A percentile compares a stretch with the other conserved stretches of the same genome.
phyloP scores from a whole-genome alignment of 2,329 filamentous ascomycete species.

The Penicillium sp. region DNA sequence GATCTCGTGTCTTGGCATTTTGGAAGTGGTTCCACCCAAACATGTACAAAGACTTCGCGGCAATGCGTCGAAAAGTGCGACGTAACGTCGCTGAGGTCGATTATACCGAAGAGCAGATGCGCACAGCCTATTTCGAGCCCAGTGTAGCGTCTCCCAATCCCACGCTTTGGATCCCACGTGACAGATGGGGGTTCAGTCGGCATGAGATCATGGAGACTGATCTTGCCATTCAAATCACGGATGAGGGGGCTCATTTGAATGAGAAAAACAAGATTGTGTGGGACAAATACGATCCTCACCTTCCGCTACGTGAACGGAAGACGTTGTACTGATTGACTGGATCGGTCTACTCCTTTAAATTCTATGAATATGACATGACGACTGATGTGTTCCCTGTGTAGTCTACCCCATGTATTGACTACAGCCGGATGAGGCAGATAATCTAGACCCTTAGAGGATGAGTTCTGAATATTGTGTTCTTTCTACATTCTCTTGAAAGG shows the following conservation, averaged over 20 bases:
- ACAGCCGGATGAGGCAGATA: no score
- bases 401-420: not conserved
- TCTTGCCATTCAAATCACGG: constrained; percentile 72
- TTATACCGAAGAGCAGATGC: constrained; percentile 62
- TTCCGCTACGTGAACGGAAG: constrained; percentile 57
- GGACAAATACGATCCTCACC: constrained; percentile 56
- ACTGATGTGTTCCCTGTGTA: not conserved
- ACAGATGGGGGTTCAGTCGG: constrained; percentile 68
- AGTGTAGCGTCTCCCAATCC: constrained; percentile 62
- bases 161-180: constrained; percentile 77
- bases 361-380: not conserved
- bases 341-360: not conserved
- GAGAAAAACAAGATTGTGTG: constrained; percentile 67
- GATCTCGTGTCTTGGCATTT: constrained; percentile 24
- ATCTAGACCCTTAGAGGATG: no score
- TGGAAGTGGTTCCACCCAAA: constrained; percentile 65
- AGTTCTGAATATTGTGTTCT: no score
- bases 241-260: constrained; percentile 68
- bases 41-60: constrained; percentile 70
- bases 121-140: constrained; percentile 71
- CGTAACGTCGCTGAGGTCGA: constrained; percentile 53
- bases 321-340: constrained; percentile 43
- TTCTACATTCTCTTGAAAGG: no score
- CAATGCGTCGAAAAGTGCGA: constrained; percentile 67
- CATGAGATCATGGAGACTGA: constrained; percentile 74